Evolutionary conservation across 2,329 filamentous ascomycete species (phyloP).

Genomic region (Colletotrichum incanum): DNA sequence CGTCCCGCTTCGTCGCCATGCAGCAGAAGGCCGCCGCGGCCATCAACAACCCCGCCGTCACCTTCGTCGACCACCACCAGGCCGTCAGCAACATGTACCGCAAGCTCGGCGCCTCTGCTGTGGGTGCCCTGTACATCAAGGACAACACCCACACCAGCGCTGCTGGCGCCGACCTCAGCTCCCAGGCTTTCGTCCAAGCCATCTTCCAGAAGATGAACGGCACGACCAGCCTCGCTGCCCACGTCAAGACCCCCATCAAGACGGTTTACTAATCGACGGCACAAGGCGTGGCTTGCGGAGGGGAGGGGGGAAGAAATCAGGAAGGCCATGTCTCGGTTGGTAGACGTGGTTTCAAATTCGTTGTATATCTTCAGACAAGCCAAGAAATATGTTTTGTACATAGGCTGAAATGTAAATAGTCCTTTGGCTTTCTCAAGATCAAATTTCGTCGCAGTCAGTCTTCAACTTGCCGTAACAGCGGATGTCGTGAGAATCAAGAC

Average conservation of each 20-base stretch:
- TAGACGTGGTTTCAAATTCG: neutral
- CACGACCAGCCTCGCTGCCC: constrained; percentile 46
- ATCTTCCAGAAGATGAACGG: constrained; percentile 51
- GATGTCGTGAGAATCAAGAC: neutral
- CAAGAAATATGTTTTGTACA: neutral
- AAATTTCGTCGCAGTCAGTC: neutral
- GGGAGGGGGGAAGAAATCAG: neutral
- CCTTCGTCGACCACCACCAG: constrained; percentile 72
- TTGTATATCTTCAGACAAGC: constrained; percentile 1
- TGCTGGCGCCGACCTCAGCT: constrained; percentile 67
- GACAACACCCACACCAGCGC: constrained; percentile 77
- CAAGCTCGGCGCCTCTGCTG: constrained; percentile 63
- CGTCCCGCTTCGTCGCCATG: constrained; percentile 71
- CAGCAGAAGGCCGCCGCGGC: constrained; percentile 53
- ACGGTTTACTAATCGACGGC: constrained; percentile 35
- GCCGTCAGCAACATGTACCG: constrained; percentile 70
- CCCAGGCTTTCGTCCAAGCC: constrained; percentile 64
- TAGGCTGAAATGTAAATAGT: neutral
- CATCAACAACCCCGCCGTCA: constrained; percentile 54
- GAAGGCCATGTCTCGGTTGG: neutral
- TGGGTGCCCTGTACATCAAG: constrained; percentile 69
- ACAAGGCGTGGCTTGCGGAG: too few relatives aligned
- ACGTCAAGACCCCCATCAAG: constrained; percentile 47
- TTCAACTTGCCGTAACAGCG: neutral
- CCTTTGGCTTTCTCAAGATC: neutral